These are phyloP conservation scores for Nemania bipapillata DNA, from an alignment of 2,329 filamentous ascomycete species.

Conservation along the genomic window DNA sequence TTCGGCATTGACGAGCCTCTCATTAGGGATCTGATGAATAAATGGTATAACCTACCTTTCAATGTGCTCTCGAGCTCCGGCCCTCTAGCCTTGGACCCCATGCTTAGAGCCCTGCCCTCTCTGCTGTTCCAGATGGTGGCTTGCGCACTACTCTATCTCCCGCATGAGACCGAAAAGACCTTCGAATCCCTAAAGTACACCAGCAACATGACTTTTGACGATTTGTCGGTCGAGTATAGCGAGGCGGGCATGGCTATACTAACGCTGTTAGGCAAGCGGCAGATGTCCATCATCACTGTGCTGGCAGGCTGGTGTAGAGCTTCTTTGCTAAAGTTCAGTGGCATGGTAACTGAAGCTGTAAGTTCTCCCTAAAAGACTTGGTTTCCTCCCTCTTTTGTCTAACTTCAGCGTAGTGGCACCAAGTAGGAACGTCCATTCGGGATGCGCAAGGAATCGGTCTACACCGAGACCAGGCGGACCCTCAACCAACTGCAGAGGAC, in stretches of 20 bases:
- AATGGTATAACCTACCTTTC: conserved; percentile 67
- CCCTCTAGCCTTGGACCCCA: conserved; percentile 61
- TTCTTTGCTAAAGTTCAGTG: conserved; percentile 68
- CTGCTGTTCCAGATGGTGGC: conserved; percentile 69
- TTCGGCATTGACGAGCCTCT: conserved; percentile 64
- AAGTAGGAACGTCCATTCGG: conserved; percentile 66
- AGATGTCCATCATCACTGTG: conserved; percentile 66
- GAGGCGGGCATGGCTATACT: conserved; percentile 66
- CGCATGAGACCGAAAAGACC: conserved; percentile 58
- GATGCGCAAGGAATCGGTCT: conserved; percentile 72
- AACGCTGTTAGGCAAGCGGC: conserved; percentile 65
- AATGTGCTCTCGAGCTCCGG: conserved; percentile 61
- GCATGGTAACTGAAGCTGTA: conserved; percentile 67
- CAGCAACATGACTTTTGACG: conserved; percentile 68
- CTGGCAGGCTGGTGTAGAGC: conserved; percentile 68
- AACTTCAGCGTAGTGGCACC: conserved; percentile 60
- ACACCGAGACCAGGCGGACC: conserved; percentile 65
- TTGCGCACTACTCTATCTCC: conserved; percentile 64
- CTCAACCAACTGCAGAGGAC: conserved; percentile 59
- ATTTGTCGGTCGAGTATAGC: conserved; percentile 69
- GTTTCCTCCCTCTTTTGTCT: conserved; percentile 15
- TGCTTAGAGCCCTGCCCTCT: conserved; percentile 68
- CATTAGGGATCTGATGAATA: conserved; percentile 62
- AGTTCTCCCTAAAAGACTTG: conserved; percentile 40
- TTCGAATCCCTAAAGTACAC: conserved; percentile 69